These are phyloP conservation scores for Phytopythium montanum DNA, from an alignment of 352 stramenopile species.

Conservation along the genomic window DNA sequence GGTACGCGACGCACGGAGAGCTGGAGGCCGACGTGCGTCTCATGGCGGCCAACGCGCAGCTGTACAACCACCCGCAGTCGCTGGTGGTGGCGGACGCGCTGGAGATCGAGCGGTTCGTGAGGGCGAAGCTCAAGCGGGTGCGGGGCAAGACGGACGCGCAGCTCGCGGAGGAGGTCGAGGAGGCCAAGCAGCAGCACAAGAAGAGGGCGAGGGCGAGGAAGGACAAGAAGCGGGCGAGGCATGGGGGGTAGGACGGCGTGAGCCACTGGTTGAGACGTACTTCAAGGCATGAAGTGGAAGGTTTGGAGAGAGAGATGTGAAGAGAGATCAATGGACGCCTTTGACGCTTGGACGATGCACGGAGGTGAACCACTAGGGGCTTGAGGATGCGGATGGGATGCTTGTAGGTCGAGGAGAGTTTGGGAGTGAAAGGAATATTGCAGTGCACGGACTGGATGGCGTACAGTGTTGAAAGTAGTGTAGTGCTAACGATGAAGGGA, in stretches of 20 bases:
- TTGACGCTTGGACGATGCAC: no score
- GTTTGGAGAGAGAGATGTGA: no score
- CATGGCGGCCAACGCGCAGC: conserved; percentile 86
- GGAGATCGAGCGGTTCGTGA: conserved; percentile 85
- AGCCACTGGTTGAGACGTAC: no score
- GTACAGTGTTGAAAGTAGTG: no score
- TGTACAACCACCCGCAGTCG: conserved; percentile 84
- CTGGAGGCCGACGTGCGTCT: conserved; percentile 83
- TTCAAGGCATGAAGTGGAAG: no score
- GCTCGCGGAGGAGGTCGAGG: conserved; percentile 61
- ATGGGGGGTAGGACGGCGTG: conserved; percentile 24
- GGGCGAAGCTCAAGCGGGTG: conserved; percentile 69
- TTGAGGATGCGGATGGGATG: no score
- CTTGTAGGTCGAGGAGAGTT: no score
- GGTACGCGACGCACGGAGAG: conserved; percentile 54
- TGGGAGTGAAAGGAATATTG: no score
- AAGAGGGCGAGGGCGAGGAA: conserved; percentile 65
- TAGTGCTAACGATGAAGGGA: no score
- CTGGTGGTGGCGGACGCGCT: conserved; percentile 80
- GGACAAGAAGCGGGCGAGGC: conserved; percentile 71
- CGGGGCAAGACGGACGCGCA: conserved; percentile 55
- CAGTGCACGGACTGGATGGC: no score
- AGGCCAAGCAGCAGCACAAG: conserved; percentile 81
- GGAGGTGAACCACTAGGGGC: no score
- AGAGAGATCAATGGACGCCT: no score